These are phyloP conservation scores for Talaromyces funiculosus DNA, from an alignment of 2,329 filamentous ascomycete genomes.

Conservation along the genomic window DNA sequence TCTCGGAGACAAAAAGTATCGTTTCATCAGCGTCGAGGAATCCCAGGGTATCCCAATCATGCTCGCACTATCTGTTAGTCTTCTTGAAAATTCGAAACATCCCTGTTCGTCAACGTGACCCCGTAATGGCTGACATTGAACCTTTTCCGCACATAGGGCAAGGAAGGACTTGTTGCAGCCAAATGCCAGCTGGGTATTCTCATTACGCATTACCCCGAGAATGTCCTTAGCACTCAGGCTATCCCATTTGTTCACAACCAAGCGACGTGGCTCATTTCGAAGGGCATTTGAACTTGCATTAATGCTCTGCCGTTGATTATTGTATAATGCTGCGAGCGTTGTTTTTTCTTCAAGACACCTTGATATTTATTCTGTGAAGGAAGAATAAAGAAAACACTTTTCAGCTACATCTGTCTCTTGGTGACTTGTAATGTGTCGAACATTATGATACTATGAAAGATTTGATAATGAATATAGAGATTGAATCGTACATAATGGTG, in stretches of 20 bases:
- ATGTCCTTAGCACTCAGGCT: constrained; percentile 66
- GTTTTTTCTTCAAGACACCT: too few relatives aligned
- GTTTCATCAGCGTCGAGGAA: constrained; percentile 34
- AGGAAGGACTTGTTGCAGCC: constrained; percentile 71
- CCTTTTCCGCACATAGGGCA: constrained; percentile 50
- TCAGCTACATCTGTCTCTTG: too few relatives aligned
- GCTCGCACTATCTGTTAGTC: constrained; percentile 9
- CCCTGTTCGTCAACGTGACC: not conserved
- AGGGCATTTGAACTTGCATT: too few relatives aligned
- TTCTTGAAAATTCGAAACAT: not conserved
- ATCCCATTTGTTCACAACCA: constrained; percentile 75
- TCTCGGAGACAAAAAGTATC: constrained; percentile 52
- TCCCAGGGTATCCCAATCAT: constrained; percentile 8
- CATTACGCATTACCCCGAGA: constrained; percentile 77
- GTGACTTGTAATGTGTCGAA: too few relatives aligned
- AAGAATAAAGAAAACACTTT: too few relatives aligned
- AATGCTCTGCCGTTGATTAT: too few relatives aligned
- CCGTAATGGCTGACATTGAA: not conserved
- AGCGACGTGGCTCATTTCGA: too few relatives aligned
- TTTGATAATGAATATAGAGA: too few relatives aligned
- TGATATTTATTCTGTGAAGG: too few relatives aligned
- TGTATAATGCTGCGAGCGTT: too few relatives aligned
- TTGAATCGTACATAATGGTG: too few relatives aligned
- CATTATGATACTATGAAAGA: too few relatives aligned
- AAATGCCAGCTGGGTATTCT: constrained; percentile 89